Evolutionary conservation across 257 asterid species (phyloP), one percentile per base, ranked within the genome.

Genomic region (Solanum tacnaense): DNA sequence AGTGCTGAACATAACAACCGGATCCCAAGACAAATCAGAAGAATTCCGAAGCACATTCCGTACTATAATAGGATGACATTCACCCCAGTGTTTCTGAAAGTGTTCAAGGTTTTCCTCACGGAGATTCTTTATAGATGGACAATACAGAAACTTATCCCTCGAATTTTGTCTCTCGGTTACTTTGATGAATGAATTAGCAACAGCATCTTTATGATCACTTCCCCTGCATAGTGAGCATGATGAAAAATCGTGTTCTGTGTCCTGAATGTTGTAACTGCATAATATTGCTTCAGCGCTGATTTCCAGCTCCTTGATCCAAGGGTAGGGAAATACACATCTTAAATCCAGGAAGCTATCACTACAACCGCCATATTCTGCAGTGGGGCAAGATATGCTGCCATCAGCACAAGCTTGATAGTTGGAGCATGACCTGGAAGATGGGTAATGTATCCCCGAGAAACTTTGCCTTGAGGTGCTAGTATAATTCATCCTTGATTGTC

Each of bases 71-170:
- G 99, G 99, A 78, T 96, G 98, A 86, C 98, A 98, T 90, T 90
- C 93, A 86, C 92, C 89, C 99, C 99, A 97, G 92, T 96, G 99
- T 81, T 92, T 92, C 95, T 94, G 98, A 91, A 97, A 97, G 91
- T 96, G 98, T 89, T 91, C 93, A 67, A 93, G 92, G 82, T 89
- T 91, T 91, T 96, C 97, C 83, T 91, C 92, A 86, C 86, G 95
- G 84, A 96, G 94, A 92, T 93, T 93, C 83, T 92, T 92, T 76
- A 92, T 12, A 89, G 94, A 89, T 85, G 98, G 98, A 89, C 91
- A 90, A 83, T 93, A 97, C 52, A 97, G 92, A 89, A 92, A 92
- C 88, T 90, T 94, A 79, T 93, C 98, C 58, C 90, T 65, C 29
- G 91, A 90, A 71, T 95, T 94, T 78, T 78, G 86, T 92, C 89